Conservation (phyloP, 495 filamentous ascomycete genomes). For the Lophiotrema nucula region DNA sequence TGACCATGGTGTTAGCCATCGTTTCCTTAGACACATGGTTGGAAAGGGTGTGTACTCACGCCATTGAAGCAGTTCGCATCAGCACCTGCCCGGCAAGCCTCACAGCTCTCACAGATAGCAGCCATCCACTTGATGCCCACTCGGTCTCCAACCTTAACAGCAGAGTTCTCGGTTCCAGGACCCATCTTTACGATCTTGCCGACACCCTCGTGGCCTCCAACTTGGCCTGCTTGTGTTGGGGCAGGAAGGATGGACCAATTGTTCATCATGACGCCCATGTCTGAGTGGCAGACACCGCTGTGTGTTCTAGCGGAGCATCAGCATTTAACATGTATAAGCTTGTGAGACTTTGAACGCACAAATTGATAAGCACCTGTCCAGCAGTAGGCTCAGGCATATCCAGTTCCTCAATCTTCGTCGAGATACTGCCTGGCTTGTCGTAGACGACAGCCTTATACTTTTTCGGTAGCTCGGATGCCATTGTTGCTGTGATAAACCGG, state of each 20-base stretch:
- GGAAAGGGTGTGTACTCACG: conserved; percentile 10
- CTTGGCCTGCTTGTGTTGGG: conserved; percentile 63
- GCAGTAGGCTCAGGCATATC: conserved; percentile 64
- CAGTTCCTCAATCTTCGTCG: conserved; percentile 64
- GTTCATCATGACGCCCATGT: conserved; percentile 62
- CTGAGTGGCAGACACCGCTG: conserved; percentile 70
- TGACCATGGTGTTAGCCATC: neutral
- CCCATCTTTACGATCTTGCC: conserved; percentile 56
- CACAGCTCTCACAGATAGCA: conserved; percentile 49
- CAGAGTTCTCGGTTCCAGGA: conserved; percentile 49
- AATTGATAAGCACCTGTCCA: conserved; percentile 65
- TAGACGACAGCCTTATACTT: conserved; percentile 69
- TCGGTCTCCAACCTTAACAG: conserved; percentile 61
- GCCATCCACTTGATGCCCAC: conserved; percentile 51
- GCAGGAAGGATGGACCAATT: conserved; percentile 55
- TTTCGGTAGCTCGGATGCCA: conserved; percentile 53
- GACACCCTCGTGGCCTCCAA: conserved; percentile 55
- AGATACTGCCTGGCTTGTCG: conserved; percentile 66
- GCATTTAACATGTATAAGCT: too few relatives aligned
- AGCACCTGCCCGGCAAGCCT: conserved; percentile 32
- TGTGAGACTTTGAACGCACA: too few relatives aligned
- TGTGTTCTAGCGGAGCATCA: conserved; percentile 51
- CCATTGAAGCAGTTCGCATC: conserved; percentile 28
- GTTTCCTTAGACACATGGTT: neutral
- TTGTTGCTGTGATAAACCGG: too few relatives aligned